A percentile compares a stretch with the other conserved stretches of the same genome.
phyloP scores from a whole-genome alignment of 2,329 filamentous ascomycete species.

The Xylaria sp. region DNA sequence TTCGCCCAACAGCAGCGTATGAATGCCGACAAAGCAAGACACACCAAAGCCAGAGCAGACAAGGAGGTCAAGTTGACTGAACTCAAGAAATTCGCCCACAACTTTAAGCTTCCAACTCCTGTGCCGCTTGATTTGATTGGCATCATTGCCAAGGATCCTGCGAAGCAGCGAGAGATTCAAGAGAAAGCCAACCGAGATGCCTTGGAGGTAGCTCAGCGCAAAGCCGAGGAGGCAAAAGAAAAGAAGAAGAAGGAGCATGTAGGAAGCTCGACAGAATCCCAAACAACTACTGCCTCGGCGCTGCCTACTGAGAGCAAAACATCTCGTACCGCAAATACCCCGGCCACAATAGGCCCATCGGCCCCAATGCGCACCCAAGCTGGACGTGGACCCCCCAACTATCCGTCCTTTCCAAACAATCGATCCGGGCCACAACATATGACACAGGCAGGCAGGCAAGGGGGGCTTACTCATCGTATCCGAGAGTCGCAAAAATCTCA shows the following conservation, averaged over 20 bases:
- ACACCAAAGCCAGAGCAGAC: constrained; percentile 73
- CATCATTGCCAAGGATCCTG: constrained; percentile 96
- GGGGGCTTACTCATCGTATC: constrained; percentile 59
- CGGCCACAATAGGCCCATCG: constrained; percentile 35
- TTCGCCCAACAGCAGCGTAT: constrained; percentile 69
- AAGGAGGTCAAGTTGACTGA: constrained; percentile 94
- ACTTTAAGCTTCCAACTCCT: constrained; percentile 93
- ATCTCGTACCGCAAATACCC: constrained; percentile 49
- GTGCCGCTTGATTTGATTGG: constrained; percentile 91
- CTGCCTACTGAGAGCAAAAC: constrained; percentile 43
- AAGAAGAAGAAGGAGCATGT: constrained; percentile 67
- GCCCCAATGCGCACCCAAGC: constrained; percentile 51
- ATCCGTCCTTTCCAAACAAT: constrained; percentile 61
- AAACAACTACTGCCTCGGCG: constrained; percentile 49
- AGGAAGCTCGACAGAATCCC: constrained; percentile 56
- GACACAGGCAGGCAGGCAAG: constrained; percentile 53
- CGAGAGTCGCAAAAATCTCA: constrained; percentile 64
- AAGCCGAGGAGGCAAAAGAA: constrained; percentile 59
- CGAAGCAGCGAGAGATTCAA: constrained; percentile 92
- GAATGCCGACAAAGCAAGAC: constrained; percentile 66
- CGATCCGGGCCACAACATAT: constrained; percentile 58
- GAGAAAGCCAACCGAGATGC: constrained; percentile 84
- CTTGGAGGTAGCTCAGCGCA: constrained; percentile 67
- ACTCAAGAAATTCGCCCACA: constrained; percentile 92
- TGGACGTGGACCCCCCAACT: constrained; percentile 62